A percentile compares a stretch with the other conserved stretches of the same genome.
Conservation (phyloP, 805 yeast species). For the Lachancea nothofagi region DNA sequence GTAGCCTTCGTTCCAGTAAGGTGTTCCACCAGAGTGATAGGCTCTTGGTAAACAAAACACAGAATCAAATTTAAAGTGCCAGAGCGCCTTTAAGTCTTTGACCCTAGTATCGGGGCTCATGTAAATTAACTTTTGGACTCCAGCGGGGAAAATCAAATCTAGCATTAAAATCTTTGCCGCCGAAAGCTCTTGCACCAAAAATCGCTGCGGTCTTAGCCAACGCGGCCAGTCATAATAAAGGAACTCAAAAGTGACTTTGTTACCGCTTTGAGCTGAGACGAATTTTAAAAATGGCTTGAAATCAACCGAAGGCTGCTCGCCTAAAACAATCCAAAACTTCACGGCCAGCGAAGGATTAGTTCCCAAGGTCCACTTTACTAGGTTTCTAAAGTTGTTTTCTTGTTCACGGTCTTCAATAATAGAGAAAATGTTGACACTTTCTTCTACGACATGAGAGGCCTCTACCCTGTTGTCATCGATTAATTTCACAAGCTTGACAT, state of each 20-base stretch:
- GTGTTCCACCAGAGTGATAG: conserved; percentile 68
- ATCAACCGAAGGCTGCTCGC: not conserved
- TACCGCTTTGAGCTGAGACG: conserved; percentile 11
- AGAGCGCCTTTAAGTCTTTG: conserved; percentile 40
- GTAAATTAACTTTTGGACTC: conserved; percentile 68
- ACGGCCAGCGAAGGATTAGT: not conserved
- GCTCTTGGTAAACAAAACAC: conserved; percentile 76
- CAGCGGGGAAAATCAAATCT: conserved; percentile 82
- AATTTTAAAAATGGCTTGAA: conserved; percentile 41
- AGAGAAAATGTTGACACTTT: conserved; percentile 20
- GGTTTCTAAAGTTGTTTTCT: conserved; percentile 14
- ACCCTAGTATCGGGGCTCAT: conserved; percentile 47
- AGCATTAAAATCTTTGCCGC: conserved; percentile 82
- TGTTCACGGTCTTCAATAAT: conserved; percentile 15
- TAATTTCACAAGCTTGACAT: conserved; percentile 17
- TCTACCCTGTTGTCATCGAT: not conserved
- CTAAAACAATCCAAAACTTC: conserved; percentile 6
- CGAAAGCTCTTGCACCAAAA: conserved; percentile 76
- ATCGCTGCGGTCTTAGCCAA: conserved; percentile 78
- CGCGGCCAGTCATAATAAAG: conserved; percentile 90
- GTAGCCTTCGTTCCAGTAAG: conserved; percentile 92
- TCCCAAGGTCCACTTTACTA: conserved; percentile 11
- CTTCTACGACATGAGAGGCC: not conserved
- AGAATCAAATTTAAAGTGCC: conserved; percentile 62
- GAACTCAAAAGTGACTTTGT: conserved; percentile 46